phyloP scores from a whole-genome alignment of 192 early-diverging fungal species.

The Backusella luteola region DNA sequence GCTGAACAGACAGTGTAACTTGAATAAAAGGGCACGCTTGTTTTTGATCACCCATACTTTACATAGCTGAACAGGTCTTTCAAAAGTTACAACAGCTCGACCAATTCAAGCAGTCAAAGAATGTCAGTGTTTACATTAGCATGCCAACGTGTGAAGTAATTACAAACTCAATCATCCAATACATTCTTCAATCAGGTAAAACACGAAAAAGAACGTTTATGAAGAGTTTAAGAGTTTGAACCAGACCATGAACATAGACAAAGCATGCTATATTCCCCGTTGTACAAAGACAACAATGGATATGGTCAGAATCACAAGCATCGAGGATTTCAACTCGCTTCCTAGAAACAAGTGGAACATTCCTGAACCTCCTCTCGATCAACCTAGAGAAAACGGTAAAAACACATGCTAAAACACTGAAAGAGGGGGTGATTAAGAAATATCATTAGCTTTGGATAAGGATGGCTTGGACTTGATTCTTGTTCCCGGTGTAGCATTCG shows the following conservation, averaged over 20 bases:
- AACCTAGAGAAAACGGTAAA: conserved; percentile 54
- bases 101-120: conserved; percentile 39
- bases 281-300: conserved; percentile 54
- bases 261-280: conserved; percentile 54
- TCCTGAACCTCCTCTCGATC: conserved; percentile 56
- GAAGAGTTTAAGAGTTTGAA: neutral
- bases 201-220: neutral
- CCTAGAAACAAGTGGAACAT: conserved; percentile 69
- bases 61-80: conserved; percentile 18
- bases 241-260: conserved; percentile 27
- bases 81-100: conserved; percentile 32
- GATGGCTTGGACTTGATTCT: conserved; percentile 59
- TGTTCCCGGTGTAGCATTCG: conserved; percentile 63
- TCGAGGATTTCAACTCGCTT: conserved; percentile 56
- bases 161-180: conserved; percentile 45
- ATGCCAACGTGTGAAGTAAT: conserved; percentile 51
- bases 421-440: neutral
- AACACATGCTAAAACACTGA: neutral
- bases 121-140: conserved; percentile 53
- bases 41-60: neutral
- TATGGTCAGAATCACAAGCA: conserved; percentile 63
- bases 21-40: neutral
- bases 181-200: conserved; percentile 45
- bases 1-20: neutral
- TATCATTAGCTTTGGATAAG: conserved; percentile 43